Percentiles rank a stretch among this genome's conserved stretches.
Evolutionary conservation across 1,139 yeast genomes (phyloP).

Genomic region (Lodderomyces margitis): DNA sequence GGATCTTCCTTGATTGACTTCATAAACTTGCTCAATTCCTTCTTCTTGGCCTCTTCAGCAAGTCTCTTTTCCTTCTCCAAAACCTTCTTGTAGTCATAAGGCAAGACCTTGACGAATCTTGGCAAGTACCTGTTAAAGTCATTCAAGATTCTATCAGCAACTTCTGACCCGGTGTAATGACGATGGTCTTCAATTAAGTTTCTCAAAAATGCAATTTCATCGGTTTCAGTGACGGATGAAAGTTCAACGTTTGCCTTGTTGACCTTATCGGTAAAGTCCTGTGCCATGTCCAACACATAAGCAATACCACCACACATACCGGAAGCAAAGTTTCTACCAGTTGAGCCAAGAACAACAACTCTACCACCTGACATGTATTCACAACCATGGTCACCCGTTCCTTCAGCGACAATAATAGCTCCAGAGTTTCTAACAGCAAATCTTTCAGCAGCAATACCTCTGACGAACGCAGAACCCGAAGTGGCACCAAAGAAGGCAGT

Average conservation of each 20-base stretch:
- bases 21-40: conserved; percentile 56
- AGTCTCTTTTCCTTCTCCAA: conserved; percentile 74
- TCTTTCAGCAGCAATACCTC: conserved; percentile 98
- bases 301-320: conserved; percentile 99
- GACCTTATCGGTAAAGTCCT: conserved; percentile 80
- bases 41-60: conserved; percentile 65
- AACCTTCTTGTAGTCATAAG: conserved; percentile 87
- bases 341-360: conserved; percentile 85
- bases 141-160: conserved; percentile 77
- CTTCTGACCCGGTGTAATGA: conserved; percentile 89
- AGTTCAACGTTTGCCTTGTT: conserved; percentile 83
- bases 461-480: conserved; percentile 86
- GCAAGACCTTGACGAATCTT: conserved; percentile 90
- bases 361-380: conserved; percentile 99
- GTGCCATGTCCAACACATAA: conserved; percentile 92
- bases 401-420: conserved; percentile 95
- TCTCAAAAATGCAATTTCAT: conserved; percentile 91
- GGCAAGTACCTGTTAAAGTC: conserved; percentile 89
- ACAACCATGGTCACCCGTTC: conserved; percentile 98
- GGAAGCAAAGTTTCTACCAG: conserved; percentile 96
- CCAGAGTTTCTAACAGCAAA: conserved; percentile 98
- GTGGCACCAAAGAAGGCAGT: conserved; percentile 98
- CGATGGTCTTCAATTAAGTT: conserved; percentile 94
- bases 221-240: conserved; percentile 73
- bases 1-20: conserved; percentile 75